These are phyloP conservation scores for Kazachstania viticola DNA, from an alignment of 805 yeast genomes.

Conservation along the genomic window DNA sequence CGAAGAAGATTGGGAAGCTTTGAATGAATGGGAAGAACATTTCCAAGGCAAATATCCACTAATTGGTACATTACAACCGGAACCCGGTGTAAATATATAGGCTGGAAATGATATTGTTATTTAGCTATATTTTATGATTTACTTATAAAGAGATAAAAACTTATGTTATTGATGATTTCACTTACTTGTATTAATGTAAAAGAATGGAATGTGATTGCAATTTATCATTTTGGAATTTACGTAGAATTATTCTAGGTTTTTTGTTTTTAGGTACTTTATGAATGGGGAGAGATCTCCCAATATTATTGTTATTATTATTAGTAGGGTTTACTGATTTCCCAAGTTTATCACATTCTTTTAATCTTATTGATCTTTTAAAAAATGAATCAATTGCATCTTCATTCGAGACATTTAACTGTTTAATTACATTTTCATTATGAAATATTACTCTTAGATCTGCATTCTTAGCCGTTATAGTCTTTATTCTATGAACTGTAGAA, in stretches of 20 bases:
- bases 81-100: constrained; percentile 21
- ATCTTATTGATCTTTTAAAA: no score
- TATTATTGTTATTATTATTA: no score
- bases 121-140: no score
- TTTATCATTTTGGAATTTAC: background rate
- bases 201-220: background rate
- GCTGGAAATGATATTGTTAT: no score
- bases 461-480: constrained; percentile 11
- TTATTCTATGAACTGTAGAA: constrained; percentile 14
- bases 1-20: constrained; percentile 47
- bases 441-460: constrained; percentile 23
- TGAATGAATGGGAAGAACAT: constrained; percentile 78
- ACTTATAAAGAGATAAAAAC: no score
- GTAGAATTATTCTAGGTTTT: background rate
- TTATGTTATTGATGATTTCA: no score
- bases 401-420: constrained; percentile 11
- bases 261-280: no score
- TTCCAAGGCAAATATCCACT: constrained; percentile 72
- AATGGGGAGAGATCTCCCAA: no score
- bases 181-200: no score
- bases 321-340: no score
- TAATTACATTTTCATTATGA: constrained; percentile 19
- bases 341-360: no score
- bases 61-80: constrained; percentile 59
- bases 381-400: no score